A percentile compares a stretch with the other conserved stretches of the same genome.
These are phyloP conservation scores for Vanderwaltozyma verrucispora DNA, from an alignment of 805 yeast species.

Conservation along the genomic window DNA sequence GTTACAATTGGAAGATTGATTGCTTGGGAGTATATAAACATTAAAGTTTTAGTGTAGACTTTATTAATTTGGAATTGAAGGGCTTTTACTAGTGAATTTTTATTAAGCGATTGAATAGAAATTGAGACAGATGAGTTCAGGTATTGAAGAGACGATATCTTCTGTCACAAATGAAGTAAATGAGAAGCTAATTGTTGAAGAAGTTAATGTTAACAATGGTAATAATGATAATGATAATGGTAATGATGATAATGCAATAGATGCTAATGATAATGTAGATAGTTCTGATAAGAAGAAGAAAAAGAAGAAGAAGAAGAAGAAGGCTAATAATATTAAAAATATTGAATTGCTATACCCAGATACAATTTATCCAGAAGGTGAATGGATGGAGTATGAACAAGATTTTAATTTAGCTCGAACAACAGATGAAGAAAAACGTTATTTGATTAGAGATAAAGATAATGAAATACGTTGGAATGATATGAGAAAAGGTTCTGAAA, in stretches of 20 bases:
- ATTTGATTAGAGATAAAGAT: constrained; percentile 48
- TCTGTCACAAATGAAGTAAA: neutral
- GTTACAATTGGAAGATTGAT: too few relatives aligned
- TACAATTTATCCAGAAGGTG: constrained; percentile 75
- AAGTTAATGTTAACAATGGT: too few relatives aligned
- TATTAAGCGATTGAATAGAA: too few relatives aligned
- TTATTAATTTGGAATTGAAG: too few relatives aligned
- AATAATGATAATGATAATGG: constrained; percentile 3
- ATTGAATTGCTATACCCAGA: constrained; percentile 61
- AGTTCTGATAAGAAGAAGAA: constrained; percentile 30
- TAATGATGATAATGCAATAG: constrained; percentile 3
- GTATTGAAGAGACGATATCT: neutral
- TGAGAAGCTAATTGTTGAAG: neutral
- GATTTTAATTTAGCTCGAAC: constrained; percentile 58
- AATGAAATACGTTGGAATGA: constrained; percentile 64
- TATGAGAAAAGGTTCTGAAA: constrained; percentile 91
- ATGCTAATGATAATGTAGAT: too few relatives aligned
- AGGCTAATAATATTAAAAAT: constrained; percentile 44
- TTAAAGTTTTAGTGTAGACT: too few relatives aligned
- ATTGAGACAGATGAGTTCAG: too few relatives aligned
- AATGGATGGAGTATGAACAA: constrained; percentile 66
- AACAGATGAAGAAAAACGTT: constrained; percentile 79
- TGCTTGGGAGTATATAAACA: too few relatives aligned
- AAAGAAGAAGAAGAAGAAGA: constrained; percentile 51
- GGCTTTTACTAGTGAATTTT: too few relatives aligned